Evolutionary conservation across 2,329 filamentous ascomycete species (phyloP), one percentile per base, ranked within the genome.

Genomic region (Westerdykella aurantiaca): DNA sequence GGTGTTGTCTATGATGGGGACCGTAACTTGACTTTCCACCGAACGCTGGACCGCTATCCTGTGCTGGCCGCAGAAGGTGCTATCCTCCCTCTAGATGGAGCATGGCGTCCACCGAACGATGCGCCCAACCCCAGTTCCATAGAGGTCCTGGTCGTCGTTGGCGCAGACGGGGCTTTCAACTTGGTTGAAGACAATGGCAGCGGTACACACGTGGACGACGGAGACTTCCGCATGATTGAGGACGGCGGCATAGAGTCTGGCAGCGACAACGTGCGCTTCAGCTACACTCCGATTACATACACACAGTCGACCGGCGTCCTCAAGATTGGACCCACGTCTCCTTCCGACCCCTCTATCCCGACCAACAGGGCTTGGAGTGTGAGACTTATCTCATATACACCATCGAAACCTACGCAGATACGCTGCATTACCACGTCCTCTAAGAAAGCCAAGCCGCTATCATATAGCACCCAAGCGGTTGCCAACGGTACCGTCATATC

Each of bases 1-100:
- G 78, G 77, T 3, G 62, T 72, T 0, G 69, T 80, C 2, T 83
- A 83, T 54, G 75, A 80, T 45, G 78, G 78, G 2, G 70, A 76
- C 46, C 70, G 79, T 3, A 68, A 73, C 43, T 53, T 83, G 12
- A 69, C 61, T 38, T 57, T 83, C 41, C 73, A 76, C 50, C 72
- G 81, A 9, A 59, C 65, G 0, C 63, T 83, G 0, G 53, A 71
- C 14, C 59, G 69, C 18, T 69, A 73, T 25, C 81, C 81, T 0
- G 74, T 82, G 0, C 66, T 83, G 12, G 72, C 77, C 1, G 62
- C 61, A 0, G 74, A 81, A 55, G 81, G 81, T 0, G 68, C 78
- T 11, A 81, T 83, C 43, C 65, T 83, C 5, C 76, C 79, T 0
- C 63, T 82, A 0, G 79, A 83, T 44, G 66, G 56, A 1, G 61